Evolutionary conservation across 2,329 filamentous ascomycete species (phyloP), one percentile per base, ranked within the genome.

Genomic region (Ascochyta clinopodiicola): DNA sequence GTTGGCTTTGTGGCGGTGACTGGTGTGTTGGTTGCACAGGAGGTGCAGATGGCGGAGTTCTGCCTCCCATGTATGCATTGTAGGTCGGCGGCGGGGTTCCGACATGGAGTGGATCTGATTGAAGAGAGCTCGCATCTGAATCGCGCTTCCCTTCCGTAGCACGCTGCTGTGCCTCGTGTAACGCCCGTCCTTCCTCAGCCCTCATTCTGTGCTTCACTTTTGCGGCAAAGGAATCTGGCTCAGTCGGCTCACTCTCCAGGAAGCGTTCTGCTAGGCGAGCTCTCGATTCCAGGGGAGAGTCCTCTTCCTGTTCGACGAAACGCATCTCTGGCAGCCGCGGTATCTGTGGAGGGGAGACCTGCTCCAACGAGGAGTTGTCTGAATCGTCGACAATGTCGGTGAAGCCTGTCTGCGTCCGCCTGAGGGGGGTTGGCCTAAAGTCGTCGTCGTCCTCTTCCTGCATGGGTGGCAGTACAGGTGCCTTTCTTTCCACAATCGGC

Each of bases 341-440:
- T 15, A 71, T 37, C 2, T 59, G 54, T 5, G 69, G 68, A 24
- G 65, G 46, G 6, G 60, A 66, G 84, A 84, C 17, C 79, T 78
- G 68, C 84, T 64, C 64, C 7, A 37, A 22, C 32, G 67, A 62
- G 5, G 40, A 42, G 21, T 56, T 53, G 44, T 66, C 61, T 3
- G 61, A 57, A 35, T 63, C 59, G 35, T 60, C 61, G 8, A 34
- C 60, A 21, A 66, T 50, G 27, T 66, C 64, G 36, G 66, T 68
- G 59, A 73, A 73, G 19, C 85, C 85, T 0, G 87, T 89, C 70
- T 86, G 84, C 1, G 82, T 82, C 36, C 86, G 80, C 55, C 80
- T 78, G 48, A 89, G 75, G 6, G 82, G 78, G 31, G 79, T 79
- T 1, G 86, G 85, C 56, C 74, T 70, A 67, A 87, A 87, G 42